phyloP scores from a whole-genome alignment of 2,329 filamentous ascomycete genomes.

The Colletotrichum tropicale region DNA sequence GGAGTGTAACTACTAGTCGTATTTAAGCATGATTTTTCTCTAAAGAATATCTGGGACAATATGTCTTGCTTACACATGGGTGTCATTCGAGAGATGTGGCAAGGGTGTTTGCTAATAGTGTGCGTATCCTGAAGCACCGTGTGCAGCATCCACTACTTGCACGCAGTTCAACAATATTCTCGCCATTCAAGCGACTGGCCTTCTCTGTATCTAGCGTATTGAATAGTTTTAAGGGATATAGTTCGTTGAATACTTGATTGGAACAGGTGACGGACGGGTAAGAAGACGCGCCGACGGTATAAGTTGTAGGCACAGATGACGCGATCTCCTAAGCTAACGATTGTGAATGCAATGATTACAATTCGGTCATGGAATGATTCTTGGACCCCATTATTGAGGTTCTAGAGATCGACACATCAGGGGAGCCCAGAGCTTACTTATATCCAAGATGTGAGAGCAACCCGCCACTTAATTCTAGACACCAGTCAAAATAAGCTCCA shows the following conservation, averaged over 20 bases:
- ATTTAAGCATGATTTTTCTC: no score
- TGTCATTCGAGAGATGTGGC: background rate
- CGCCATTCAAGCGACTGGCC: background rate
- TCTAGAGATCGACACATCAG: background rate
- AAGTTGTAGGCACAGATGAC: fast-evolving
- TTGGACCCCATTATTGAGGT: no score
- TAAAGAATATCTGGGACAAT: no score
- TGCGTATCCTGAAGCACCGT: fast-evolving
- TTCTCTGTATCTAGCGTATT: background rate
- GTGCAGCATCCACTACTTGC: fast-evolving
- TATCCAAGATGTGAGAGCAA: background rate
- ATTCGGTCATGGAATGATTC: no score
- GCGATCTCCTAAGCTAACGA: fast-evolving
- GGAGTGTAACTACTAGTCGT: no score
- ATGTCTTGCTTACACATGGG: no score
- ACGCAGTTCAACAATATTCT: fast-evolving
- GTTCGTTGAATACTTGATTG: background rate
- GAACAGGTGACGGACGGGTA: no score
- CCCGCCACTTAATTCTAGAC: fast-evolving
- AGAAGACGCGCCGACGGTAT: no score
- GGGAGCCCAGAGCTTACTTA: no score
- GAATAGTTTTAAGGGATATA: fast-evolving
- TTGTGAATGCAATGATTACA: no score
- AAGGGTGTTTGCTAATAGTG: fast-evolving
- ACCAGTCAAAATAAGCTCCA: background rate